These are phyloP conservation scores for Tinospora cordifolia DNA, from an alignment of 164 flowering plant species.

Conservation along the genomic window DNA sequence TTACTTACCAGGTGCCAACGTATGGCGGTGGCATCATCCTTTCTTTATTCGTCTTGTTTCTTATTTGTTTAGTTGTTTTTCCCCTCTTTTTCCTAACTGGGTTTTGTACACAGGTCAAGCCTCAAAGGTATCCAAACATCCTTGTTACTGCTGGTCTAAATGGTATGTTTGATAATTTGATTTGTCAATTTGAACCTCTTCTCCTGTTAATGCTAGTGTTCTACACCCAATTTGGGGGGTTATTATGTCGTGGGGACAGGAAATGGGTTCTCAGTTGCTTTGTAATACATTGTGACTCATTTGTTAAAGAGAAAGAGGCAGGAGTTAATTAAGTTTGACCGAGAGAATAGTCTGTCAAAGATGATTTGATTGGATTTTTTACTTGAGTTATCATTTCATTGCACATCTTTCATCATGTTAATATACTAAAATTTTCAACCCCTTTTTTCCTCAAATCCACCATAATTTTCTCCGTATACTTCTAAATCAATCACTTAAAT, in stretches of 20 bases:
- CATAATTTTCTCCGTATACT: too few relatives aligned
- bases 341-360: background rate
- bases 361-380: background rate
- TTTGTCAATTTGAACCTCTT: background rate
- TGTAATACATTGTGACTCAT: background rate
- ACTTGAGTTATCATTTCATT: too few relatives aligned
- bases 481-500: too few relatives aligned
- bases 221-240: background rate
- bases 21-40: background rate
- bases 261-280: background rate
- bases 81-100: background rate
- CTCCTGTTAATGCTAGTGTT: background rate
- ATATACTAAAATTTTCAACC: too few relatives aligned
- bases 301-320: background rate
- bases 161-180: conserved; percentile 38
- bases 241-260: background rate
- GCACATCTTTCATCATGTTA: too few relatives aligned
- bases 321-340: background rate
- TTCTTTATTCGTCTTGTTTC: background rate
- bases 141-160: conserved; percentile 83
- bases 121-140: conserved; percentile 76
- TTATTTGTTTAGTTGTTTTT: background rate
- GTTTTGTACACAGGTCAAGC: conserved; percentile 41
- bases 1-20: background rate
- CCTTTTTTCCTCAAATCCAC: too few relatives aligned